Base-by-base conservation (phyloP, 225 moss, liverwort and hornwort species). In the Physcomitrellopsis africana region DNA sequence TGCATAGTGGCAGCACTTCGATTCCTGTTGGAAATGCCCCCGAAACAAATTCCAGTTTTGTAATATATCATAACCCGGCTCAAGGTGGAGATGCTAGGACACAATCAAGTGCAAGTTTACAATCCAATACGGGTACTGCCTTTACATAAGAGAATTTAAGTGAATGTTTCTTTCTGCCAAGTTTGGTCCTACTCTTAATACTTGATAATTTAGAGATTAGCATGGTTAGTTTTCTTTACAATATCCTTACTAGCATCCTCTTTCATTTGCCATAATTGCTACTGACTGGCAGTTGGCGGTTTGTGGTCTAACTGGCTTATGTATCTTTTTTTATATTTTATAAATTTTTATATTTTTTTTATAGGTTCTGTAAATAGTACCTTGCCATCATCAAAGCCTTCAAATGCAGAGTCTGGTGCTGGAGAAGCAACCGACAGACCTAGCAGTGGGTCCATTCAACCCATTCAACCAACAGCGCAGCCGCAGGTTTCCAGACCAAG, bases 1-100 rank as follows among this genome's bases (percentile, higher is more conserved):
- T 86, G 54, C 88, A 79, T 62, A 67, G 65, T 67, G 82, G 88
- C 63, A 86, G 81, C 69, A 68, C 85, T 51, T 86, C 89, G 47
- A 75, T 78, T 23, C 72, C 88, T 43, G 81, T 91, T 80, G 85
- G 81, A 65, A 63, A 44, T 80, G 63, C 78, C 55, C 63, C 90
- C 65, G 86, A 84, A 73, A 69, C 72, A 47, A 86, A 82, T 26
- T 68, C 92, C 65, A 90, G 79, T 65, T 88, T 88, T 80, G 72
- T 87, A 54, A 57, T 82, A 60, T 86, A 86, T 72, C 91, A 93
- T 74, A 79, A 80, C 12, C 60, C 78, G 58, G 60, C 45, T 63
- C 81, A 81, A 74, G 72, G 82, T 70, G 85, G 81, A 72, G 85
- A 88, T 81, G 63, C 45, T 63, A 79, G 85, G 65, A 51, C 68